Evolutionary conservation across 2,329 filamentous ascomycete genomes (phyloP), one percentile per base, ranked within the genome.

Genomic region (Cladosporium austrohemisphaericum): DNA sequence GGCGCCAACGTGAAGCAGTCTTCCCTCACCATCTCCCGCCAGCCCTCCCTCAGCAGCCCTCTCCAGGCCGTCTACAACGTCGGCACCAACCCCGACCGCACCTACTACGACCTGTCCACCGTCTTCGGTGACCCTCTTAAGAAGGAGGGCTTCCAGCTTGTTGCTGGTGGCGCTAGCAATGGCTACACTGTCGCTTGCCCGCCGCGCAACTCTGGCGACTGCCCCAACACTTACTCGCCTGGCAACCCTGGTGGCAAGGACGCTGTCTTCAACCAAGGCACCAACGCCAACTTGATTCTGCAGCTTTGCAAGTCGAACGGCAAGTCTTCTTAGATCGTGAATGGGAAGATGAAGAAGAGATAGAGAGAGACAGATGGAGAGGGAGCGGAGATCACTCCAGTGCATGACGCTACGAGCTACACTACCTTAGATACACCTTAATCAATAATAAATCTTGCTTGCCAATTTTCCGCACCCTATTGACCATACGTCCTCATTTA

Each of bases 191-290:
- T 47, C 44, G 28, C 33, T 13, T 47, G 44, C 25, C 33, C 33
- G 25, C 44, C 44, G 23, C 33, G 44, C 23, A 13, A n/a, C 9
- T 20, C 33, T 13, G 44, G 44, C 32, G 44, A 47, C 33, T 47
- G 44, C 44, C 44, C 44, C n/a, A 47, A 47, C 44, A 47, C 44
- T 22, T 47, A 47, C 44, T 37, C 32, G 20, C 44, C 44, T 19
- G 33, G 44, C 44, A 47, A 47, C 44, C 44, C 44, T 11, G 25
- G 32, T 29, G 44, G 44, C 33, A 47, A 38, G 44, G 38, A 47
- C 33, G 44, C 44, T n/a, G 44, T 47, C 23, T 47, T 47, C 44
- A 47, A 47, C 33, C 44, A 47, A 33, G 44, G 44, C 33, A 47
- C 44, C 18, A 47, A 47, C 25, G 44, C 44, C 23, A 47, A 47